These are phyloP conservation scores for Solanum bulbocastanum DNA, from an alignment of 257 asterid species.

Conservation along the genomic window DNA sequence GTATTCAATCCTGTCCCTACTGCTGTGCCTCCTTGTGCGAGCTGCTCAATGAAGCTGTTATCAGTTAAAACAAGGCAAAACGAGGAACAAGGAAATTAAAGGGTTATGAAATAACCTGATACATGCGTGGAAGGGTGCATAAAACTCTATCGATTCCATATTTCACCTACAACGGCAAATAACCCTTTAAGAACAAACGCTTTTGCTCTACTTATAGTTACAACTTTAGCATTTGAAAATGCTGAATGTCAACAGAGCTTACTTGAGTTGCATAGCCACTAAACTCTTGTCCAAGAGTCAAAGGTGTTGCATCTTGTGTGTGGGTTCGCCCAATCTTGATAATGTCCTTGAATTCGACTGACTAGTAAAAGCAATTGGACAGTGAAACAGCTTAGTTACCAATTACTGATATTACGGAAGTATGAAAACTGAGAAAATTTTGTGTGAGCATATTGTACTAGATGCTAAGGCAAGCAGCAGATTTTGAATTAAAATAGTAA, in stretches of 20 bases:
- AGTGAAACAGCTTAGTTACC: not conserved
- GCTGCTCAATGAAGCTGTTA: conserved; percentile 47
- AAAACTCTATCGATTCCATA: conserved; percentile 80
- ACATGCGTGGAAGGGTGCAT: conserved; percentile 86
- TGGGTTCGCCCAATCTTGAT: conserved; percentile 99
- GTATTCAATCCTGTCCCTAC: conserved; percentile 98
- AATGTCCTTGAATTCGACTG: conserved; percentile 77
- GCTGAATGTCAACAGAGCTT: conserved; percentile 16
- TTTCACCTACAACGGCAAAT: conserved; percentile 54
- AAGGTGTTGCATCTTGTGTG: conserved; percentile 98
- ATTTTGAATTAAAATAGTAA: not conserved
- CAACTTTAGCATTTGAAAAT: not conserved
- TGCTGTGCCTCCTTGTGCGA: conserved; percentile 99
- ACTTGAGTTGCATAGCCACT: conserved; percentile 98
- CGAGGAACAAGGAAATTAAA: not conserved
- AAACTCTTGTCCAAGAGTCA: conserved; percentile 98
- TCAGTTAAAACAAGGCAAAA: conserved; percentile 14
- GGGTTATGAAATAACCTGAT: conserved; percentile 45
- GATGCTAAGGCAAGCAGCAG: not conserved
- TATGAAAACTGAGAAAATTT: not conserved
- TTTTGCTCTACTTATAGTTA: not conserved
- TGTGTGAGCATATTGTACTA: not conserved
- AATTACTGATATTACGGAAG: not conserved
- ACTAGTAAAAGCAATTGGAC: conserved; percentile 30
- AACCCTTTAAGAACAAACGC: not conserved